Evolutionary conservation across 2,329 filamentous ascomycete species (phyloP).

Genomic region (Botrytis aclada): DNA sequence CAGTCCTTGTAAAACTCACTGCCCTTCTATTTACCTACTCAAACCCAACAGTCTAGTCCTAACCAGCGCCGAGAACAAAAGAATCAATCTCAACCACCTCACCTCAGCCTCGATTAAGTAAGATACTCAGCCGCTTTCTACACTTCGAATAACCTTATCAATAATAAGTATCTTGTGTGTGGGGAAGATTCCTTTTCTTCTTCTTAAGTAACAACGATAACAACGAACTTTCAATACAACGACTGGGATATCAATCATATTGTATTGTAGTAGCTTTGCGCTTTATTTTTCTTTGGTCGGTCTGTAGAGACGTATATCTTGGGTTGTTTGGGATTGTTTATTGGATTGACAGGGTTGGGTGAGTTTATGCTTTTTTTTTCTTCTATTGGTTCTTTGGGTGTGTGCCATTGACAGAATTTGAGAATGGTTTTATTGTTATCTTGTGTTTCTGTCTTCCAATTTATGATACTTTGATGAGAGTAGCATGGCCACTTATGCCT

Average conservation of each 20-base stretch:
- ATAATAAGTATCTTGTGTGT: background rate
- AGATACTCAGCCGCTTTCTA: background rate
- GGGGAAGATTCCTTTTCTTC: too few relatives aligned
- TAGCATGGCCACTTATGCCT: too few relatives aligned
- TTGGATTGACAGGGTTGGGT: background rate
- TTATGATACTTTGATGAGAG: background rate
- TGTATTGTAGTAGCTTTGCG: background rate
- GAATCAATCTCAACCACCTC: background rate
- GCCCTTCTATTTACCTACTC: background rate
- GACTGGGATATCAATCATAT: background rate
- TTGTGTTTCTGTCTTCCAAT: too few relatives aligned
- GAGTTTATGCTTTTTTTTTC: background rate
- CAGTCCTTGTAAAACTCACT: background rate
- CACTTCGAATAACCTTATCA: background rate
- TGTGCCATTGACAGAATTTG: fast-evolving
- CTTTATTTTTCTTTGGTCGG: fast-evolving
- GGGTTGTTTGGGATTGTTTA: too few relatives aligned
- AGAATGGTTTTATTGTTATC: too few relatives aligned
- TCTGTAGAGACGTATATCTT: background rate
- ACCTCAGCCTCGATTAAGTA: background rate
- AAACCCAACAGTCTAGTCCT: fast-evolving
- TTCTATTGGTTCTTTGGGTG: too few relatives aligned
- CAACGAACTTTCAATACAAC: background rate
- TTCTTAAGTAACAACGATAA: background rate
- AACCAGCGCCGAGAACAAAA: background rate